Base-by-base conservation (phyloP, 2,329 filamentous ascomycete species). In the Ophiostoma populinum region DNA sequence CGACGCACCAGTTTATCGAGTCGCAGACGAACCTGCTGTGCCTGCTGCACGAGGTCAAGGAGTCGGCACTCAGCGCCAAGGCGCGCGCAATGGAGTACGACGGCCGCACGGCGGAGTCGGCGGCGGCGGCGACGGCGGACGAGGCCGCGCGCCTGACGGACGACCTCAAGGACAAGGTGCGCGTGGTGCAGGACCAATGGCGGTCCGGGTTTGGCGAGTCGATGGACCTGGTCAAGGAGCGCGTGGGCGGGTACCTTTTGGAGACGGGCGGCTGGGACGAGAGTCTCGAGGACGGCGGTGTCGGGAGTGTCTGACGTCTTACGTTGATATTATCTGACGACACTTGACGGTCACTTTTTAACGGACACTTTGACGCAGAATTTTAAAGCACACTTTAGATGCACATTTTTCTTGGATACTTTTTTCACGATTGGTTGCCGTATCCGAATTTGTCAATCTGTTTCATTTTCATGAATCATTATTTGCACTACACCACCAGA, bases 1-100 rank as follows among this genome's bases (percentile, higher is more conserved):
- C 79, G 47, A 87, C 83, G 7, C 92, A 93, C 49, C 90, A 95
- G 53, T 95, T 93, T 56, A 94, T 95, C 48, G 90, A 95, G 59
- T 80, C 75, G 6, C 87, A 95, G 59, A 87, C 75, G 20, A 94
- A 94, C 49, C 62, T 94, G 22, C 64, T 93, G 17, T 95, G 87
- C 49, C 62, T 95, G 24, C 57, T 93, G 38, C 90, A 94, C 48
- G 85, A 94, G 55, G 83, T 93, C 35, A 82, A 83, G 50, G 81
- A 80, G 36, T 76, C 76, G 0, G 73, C 81, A 2, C 76, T 81
- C 50, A 65, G 65, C 31, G 78, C 80, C 7, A 73, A 74, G 44
- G 71, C 71, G 35, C 66, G 37, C 24, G 40, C 31, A 29, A 20
- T 30, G 2, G 39, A 39, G 35, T 29, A 20, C 12, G 38, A 38